Evolutionary conservation across 495 filamentous ascomycete species (phyloP), one percentile per base, ranked within the genome.

Genomic region (Aspergillus heteromorphus): DNA sequence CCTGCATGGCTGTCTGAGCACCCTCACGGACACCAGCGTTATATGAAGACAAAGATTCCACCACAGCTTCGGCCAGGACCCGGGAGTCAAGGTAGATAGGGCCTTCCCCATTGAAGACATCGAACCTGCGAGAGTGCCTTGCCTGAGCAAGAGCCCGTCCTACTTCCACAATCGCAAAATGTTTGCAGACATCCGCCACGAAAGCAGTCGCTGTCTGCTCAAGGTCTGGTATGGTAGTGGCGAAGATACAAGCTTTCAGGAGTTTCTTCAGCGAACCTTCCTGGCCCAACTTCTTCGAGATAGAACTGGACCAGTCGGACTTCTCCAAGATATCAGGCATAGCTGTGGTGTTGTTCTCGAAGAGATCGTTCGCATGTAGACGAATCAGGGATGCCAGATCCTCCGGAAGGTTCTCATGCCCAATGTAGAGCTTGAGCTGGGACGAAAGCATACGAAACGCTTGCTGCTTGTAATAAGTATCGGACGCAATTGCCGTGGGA

Each of bases 161-260:
- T 7, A 97, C 73, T 70, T 99, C 95, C n/a, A 97, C 73, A 45
- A 99, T 78, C 1, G 89, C 87, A 55, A 97, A 91, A 67, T 99
- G 95, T 18, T 86, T 83, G 61, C 87, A 91, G 2, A 97, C 70
- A 65, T 95, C 87, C 8, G 83, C 75, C 13, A 96, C 76, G 49
- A 97, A 83, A 2, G 79, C 61, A 23, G 79, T 83, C 1, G 92
- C 91, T 41, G 88, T 81, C 10, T 80, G 75, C 53, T 85, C 79
- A 57, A 96, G 83, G 36, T 93, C 90, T 0, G 87, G 82, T 10
- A 97, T 70, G 0, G 91, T 95, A 27, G 85, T 82, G 1, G 93
- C 87, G 69, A 91, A 89, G 63, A 97, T 88, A 55, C 87, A 82
- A 8, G 92, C 89, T 64, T 91, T 95, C 53, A 99, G 74, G 2